A percentile compares a stretch with the other conserved stretches of the same genome.
phyloP scores from a whole-genome alignment of 2,329 filamentous ascomycete species.

The Penicillium sp. region DNA sequence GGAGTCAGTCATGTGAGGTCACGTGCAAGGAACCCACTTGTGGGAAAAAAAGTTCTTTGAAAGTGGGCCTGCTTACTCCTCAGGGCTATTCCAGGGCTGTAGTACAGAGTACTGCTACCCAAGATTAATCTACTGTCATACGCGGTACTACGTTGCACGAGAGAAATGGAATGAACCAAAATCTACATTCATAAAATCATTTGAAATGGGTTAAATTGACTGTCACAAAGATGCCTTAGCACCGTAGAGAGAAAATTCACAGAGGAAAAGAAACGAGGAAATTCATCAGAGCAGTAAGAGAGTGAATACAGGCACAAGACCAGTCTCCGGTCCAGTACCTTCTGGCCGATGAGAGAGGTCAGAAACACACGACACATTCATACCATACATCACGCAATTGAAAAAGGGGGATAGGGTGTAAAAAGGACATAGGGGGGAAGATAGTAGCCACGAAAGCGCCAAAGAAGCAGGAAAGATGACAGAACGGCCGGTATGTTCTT shows the following conservation, averaged over 20 bases:
- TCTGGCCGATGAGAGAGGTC: constrained; percentile 13
- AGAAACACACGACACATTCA: constrained; percentile 18
- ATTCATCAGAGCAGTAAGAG: constrained; percentile 19
- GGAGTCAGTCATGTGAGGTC: constrained; percentile 7
- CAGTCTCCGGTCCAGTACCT: constrained; percentile 11
- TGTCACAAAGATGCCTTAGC: constrained; percentile 19
- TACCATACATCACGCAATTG: constrained; percentile 25
- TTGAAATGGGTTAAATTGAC: constrained; percentile 14
- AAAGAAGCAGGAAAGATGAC: neutral
- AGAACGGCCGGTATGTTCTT: constrained; percentile 1
- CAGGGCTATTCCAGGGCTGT: neutral
- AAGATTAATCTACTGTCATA: neutral
- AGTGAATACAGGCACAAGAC: constrained; percentile 22
- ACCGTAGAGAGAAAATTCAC: constrained; percentile 20
- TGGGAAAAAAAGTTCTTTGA: neutral
- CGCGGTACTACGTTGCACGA: neutral
- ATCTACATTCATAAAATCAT: neutral
- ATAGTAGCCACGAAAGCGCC: neutral
- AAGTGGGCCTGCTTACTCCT: neutral
- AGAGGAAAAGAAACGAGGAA: constrained; percentile 19
- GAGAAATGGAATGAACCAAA: neutral
- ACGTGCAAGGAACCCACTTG: neutral
- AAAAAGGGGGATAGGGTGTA: constrained; percentile 9
- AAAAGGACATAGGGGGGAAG: constrained; percentile 20
- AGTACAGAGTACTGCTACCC: neutral